Conservation (phyloP, 257 asterid species). For the Capsicum rhomboideum region DNA sequence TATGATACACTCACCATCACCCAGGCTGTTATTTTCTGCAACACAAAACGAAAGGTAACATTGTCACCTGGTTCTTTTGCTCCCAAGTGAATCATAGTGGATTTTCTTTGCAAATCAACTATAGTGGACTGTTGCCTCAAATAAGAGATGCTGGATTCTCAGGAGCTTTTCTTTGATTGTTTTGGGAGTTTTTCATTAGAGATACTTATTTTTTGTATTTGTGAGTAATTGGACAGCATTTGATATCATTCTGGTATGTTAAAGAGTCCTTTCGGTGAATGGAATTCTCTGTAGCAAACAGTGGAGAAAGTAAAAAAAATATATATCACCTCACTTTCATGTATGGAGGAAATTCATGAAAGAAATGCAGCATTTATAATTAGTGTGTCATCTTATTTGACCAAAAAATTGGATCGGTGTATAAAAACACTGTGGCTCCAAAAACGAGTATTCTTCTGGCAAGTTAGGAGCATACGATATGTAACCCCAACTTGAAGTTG, state of each 20-base stretch:
- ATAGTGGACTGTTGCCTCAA: not conserved
- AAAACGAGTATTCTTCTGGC: not conserved
- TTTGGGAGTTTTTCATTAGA: not conserved
- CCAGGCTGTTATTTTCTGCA: conserved; percentile 96
- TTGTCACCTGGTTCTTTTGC: not conserved
- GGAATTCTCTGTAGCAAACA: not conserved
- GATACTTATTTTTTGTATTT: not conserved
- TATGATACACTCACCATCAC: conserved; percentile 95
- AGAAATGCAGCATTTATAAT: not conserved
- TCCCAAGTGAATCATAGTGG: not conserved
- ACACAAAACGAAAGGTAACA: conserved; percentile 86
- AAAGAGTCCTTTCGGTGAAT: not conserved
- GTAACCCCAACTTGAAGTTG: not conserved
- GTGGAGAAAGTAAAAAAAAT: not conserved
- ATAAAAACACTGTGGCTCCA: not conserved
- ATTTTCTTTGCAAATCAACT: not conserved
- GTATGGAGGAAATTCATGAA: not conserved
- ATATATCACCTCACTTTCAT: not conserved
- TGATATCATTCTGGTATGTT: not conserved
- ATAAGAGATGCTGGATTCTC: not conserved
- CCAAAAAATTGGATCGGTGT: not conserved
- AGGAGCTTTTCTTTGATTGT: not conserved
- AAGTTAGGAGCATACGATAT: not conserved
- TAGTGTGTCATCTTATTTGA: not conserved
- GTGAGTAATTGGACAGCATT: not conserved